Base-by-base conservation (phyloP, 352 stramenopile species). In the Phytophthora syringae region DNA sequence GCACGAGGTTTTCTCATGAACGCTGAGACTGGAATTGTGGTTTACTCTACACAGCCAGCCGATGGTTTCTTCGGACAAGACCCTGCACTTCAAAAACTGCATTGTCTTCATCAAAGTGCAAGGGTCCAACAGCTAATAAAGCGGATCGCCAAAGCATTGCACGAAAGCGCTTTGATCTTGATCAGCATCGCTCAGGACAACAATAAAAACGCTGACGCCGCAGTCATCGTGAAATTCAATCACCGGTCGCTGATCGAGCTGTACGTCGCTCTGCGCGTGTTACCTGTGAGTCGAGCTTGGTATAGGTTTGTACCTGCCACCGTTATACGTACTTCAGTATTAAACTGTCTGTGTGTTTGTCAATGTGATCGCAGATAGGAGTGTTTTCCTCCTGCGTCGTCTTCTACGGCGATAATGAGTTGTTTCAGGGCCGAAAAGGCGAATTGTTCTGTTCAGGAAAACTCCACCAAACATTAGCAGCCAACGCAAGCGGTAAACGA, bases 191-290 rank as follows among this genome's bases (percentile, higher is more conserved):
- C 45, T 21, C 18, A 25, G 56, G 21, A 39, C 69, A 47, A 67
- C 61, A 36, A 45, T 61, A 7, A 53, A n/a, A n/a, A n/a, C 51
- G 7, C 52, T 50, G 51, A 54, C 6, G 16, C 58, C n/a, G 42
- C 49, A 34, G 40, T 70, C 9, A 51, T 73, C 15, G 52, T 66
- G 37, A 61, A 18, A 56, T 60, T 67, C 44, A 61, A 57, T 6
- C 36, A 60, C 34, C 16, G 60, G 2, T 67, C 43, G 15, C 11
- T 54, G 34, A 67, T 18, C n/a, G 47, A 59, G 16, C 42, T 69
- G 16, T 66, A 76, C 52, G 51, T 88, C 5, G 74, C 72, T 25
- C 49, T 86, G 4, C 67, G 64, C 11, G 77, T 84, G 77, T 34
- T 84, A 11, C 28, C 59, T 6, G 79, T 86, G 62, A 74, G 67